Base-by-base conservation (phyloP, 257 asterid genomes). In the Buddleja alternifolia region DNA sequence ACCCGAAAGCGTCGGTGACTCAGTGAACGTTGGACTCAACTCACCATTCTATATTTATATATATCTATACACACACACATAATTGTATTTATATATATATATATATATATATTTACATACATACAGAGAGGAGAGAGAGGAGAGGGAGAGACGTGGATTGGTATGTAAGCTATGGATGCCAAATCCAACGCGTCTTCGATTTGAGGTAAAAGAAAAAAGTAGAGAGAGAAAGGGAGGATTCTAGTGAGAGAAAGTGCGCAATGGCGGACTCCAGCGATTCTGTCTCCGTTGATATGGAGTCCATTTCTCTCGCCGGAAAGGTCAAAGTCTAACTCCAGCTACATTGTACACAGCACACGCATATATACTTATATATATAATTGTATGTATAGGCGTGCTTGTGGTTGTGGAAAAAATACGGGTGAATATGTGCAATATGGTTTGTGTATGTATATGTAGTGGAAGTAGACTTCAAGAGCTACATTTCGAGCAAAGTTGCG, bases 201-300 rank as follows among this genome's bases (percentile, higher is more conserved):
- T 69, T 60, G 63, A 61, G 62, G 20, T 44, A 21, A 11, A 53
- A 61, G 63, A 69, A 66, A 51, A 62, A 59, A 54, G 63, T 75
- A 48, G 76, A 75, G 73, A 66, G 76, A 77, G 74, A 69, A 63
- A 62, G 72, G 50, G 75, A 74, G 71, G 47, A 40, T 37, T 50
- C 17, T 44, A 59, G 72, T 23, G 69, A 67, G 81, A 71, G 83
- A 55, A 47, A 60, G 69, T 36, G 67, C 41, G 24, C 63, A 83
- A 91, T 94, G 99, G 96, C 86, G 87, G 97, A 91, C 62, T 91
- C 99, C 61, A 81, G 93, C 90, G 95, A 85, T 77, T 87, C 97
- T 73, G 90, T 93, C 77, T 88, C 96, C 70, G 83, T 90, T 48
- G 96, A 87, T 78, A 88, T 93, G 81, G 97, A 91, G 70, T 78